These are phyloP conservation scores for Ganoderma boninense DNA, from an alignment of 1,284 basidiomycete genomes.

Conservation along the genomic window DNA sequence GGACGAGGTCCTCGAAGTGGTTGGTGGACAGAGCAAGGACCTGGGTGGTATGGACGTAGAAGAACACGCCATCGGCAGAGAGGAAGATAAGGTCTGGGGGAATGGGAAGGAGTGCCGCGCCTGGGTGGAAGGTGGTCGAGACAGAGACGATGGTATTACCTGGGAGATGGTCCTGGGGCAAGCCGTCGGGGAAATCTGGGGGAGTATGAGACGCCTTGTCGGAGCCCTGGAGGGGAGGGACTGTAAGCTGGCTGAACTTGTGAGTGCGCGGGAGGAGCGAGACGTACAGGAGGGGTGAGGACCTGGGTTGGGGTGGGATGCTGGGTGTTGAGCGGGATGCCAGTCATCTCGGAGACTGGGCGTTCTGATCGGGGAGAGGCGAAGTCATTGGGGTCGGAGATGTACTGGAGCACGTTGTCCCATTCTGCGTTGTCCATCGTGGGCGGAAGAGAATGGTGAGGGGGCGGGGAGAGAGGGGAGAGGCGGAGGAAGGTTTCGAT, in stretches of 20 bases:
- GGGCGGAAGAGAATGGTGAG: slow-evolving; percentile 1
- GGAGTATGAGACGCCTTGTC: slow-evolving; percentile 41
- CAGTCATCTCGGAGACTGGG: slow-evolving; percentile 42
- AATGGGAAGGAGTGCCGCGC: slow-evolving; percentile 60
- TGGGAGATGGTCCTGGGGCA: slow-evolving; percentile 12
- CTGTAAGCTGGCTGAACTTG: not conserved
- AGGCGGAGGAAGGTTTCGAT: slow-evolving; percentile 1
- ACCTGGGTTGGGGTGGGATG: slow-evolving; percentile 49
- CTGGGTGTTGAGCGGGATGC: slow-evolving; percentile 28
- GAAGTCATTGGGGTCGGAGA: slow-evolving; percentile 61
- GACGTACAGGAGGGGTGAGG: slow-evolving; percentile 72
- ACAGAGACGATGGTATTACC: slow-evolving; percentile 67
- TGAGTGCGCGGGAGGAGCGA: not conserved
- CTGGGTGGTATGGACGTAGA: slow-evolving; percentile 49
- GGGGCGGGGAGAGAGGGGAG: slow-evolving; percentile 9
- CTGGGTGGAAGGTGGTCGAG: slow-evolving; percentile 81
- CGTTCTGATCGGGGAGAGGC: slow-evolving; percentile 45
- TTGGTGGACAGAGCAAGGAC: slow-evolving; percentile 48
- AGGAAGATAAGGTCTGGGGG: slow-evolving; percentile 70
- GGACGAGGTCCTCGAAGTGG: slow-evolving; percentile 46
- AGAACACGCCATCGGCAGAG: slow-evolving; percentile 79
- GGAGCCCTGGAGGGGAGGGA: slow-evolving; percentile 37
- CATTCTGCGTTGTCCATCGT: slow-evolving; percentile 60
- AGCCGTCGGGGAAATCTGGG: slow-evolving; percentile 42
- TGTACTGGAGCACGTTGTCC: slow-evolving; percentile 70